These are phyloP conservation scores for Aspergillus egyptiacus DNA, from an alignment of 495 filamentous ascomycete species.

Conservation along the genomic window DNA sequence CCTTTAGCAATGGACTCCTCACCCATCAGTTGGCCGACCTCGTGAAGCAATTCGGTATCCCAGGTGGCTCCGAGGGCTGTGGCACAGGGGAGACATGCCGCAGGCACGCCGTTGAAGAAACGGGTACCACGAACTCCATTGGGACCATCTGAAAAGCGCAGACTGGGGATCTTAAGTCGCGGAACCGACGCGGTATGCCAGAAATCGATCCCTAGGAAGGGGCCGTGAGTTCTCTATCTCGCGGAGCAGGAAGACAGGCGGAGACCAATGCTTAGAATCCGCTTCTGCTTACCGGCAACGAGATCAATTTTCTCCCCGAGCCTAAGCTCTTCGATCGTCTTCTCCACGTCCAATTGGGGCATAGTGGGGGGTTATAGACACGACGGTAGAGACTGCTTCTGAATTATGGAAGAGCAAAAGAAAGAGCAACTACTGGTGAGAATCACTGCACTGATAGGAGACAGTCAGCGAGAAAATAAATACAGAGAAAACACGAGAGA, in stretches of 20 bases:
- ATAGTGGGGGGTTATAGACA: slow-evolving; percentile 29
- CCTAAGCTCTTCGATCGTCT: slow-evolving; percentile 55
- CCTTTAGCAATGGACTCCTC: slow-evolving; percentile 66
- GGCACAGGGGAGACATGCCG: slow-evolving; percentile 64
- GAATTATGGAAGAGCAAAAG: slow-evolving; percentile 6
- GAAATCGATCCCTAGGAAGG: slow-evolving; percentile 56
- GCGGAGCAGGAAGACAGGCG: not conserved
- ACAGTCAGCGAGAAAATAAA: not conserved
- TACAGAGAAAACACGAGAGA: not conserved
- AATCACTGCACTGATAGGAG: slow-evolving; percentile 1
- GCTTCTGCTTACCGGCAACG: slow-evolving; percentile 44
- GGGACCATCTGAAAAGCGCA: slow-evolving; percentile 67
- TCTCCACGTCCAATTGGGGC: slow-evolving; percentile 56
- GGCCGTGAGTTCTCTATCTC: not conserved
- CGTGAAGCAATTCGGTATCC: slow-evolving; percentile 54
- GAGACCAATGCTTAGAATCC: not conserved
- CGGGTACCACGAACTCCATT: slow-evolving; percentile 68
- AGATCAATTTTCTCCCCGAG: slow-evolving; percentile 58
- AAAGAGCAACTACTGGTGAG: not conserved
- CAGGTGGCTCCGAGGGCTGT: slow-evolving; percentile 69
- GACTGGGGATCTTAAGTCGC: slow-evolving; percentile 60
- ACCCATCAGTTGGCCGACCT: slow-evolving; percentile 58
- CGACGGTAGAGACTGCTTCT: slow-evolving; percentile 5
- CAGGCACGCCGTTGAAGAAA: slow-evolving; percentile 65
- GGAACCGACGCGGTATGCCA: slow-evolving; percentile 70